Base-by-base conservation (phyloP, 768 basidiomycete genomes). In the Mycena rebaudengoi region DNA sequence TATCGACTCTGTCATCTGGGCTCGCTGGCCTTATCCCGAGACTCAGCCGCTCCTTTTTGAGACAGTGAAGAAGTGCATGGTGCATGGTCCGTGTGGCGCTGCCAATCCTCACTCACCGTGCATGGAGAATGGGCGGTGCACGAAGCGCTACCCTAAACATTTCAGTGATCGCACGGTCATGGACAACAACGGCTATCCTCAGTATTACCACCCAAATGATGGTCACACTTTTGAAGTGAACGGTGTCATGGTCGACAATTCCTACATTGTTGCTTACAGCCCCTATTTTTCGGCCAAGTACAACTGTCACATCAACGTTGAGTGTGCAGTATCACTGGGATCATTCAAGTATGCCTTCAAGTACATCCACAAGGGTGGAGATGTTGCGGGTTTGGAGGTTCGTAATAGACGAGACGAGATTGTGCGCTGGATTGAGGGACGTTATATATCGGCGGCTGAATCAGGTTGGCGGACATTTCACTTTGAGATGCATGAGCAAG, bases 391-490 rank as follows among this genome's bases (percentile, higher is more conserved):
- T 5, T 18, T 53, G 4, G 35, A 53, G 35, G 51, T 53, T 2
- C 28, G 32, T 7, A 30, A 46, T n/a, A 53, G 40, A 14, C 33
- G 21, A 12, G 51, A 53, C 30, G 51, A 53, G 20, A 53, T 53
- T 26, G 28, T 37, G 3, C 51, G 51, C n/a, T 53, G 51, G 51
- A 40, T 53, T 26, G 32, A 51, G 33, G 33, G 51, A 18, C 35
- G 51, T 23, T 82, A 82, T 51, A 68, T 83, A 45, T 69, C 71
- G 52, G 66, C 78, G 13, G 46, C 56, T 25, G 80, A 83, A 59
- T 73, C 74, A 20, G 25, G 53, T 14, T 80, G 78, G 74, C 72
- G 65, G 7, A 69, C 80, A 6, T 72, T 75, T 20, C 66, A 79
- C 21, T 80, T 74, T 60, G 29, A 45, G 14, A 70, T 78, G 45